Percentiles rank a stretch among this genome's conserved stretches.
phyloP scores from a whole-genome alignment of 352 stramenopile species.

The Thalassiosira gravida region DNA sequence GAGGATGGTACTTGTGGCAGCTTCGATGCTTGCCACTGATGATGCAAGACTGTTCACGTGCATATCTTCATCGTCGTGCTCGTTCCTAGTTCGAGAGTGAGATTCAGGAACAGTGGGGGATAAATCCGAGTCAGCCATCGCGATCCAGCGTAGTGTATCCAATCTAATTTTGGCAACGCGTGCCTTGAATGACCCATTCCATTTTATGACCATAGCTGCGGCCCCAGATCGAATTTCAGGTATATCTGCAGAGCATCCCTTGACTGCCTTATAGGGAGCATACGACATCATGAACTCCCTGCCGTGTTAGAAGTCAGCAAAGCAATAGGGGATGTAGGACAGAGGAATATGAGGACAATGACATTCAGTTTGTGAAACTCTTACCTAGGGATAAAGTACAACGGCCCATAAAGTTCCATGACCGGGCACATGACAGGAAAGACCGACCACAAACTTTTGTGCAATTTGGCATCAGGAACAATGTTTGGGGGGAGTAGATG shows the following conservation, averaged over 20 bases:
- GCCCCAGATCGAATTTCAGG: conserved; percentile 35
- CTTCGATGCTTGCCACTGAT: conserved; percentile 43
- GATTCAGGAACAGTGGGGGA: conserved; percentile 33
- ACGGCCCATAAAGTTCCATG: conserved; percentile 52
- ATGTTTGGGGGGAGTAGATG: conserved; percentile 87
- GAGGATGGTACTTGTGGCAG: conserved; percentile 77
- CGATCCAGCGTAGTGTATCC: conserved; percentile 46
- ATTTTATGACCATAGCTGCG: conserved; percentile 46
- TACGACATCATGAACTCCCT: conserved; percentile 66
- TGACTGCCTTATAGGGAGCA: conserved; percentile 87
- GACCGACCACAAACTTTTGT: conserved; percentile 90
- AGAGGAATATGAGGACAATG: not conserved
- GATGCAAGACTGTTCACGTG: conserved; percentile 13
- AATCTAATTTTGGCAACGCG: conserved; percentile 40
- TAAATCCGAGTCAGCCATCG: conserved; percentile 46
- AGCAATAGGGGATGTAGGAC: not conserved
- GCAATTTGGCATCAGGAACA: conserved; percentile 88
- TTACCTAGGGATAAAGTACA: conserved; percentile 48
- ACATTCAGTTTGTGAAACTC: not conserved
- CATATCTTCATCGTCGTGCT: conserved; percentile 32
- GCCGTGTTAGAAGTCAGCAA: not conserved
- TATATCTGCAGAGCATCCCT: conserved; percentile 68
- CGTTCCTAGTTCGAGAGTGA: conserved; percentile 1
- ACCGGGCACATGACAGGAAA: conserved; percentile 59
- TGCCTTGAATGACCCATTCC: conserved; percentile 45